Evolutionary conservation across 2,329 filamentous ascomycete species (phyloP), one percentile per base, ranked within the genome.

Genomic region (Paraconiothyrium sp.): DNA sequence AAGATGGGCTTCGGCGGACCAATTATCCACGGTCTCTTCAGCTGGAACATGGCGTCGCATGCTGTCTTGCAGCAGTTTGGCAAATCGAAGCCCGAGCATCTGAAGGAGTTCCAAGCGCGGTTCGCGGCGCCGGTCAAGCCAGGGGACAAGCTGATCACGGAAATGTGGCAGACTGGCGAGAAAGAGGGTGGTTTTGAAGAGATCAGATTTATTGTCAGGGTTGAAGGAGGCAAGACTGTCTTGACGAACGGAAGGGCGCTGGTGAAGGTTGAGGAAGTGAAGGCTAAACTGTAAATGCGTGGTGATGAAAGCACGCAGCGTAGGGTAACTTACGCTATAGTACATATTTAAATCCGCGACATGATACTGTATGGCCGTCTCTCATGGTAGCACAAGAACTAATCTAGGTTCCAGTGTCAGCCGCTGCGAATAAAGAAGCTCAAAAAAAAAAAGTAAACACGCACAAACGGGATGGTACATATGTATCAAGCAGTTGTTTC

Each of bases 1-100:
- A 90, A 93, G 82, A 97, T 97, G 92, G 93, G 94, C 62, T 97
- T 97, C 70, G 92, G 92, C 32, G 93, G 93, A 37, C 84, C 88
- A 69, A 97, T 97, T 78, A 91, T 97, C 77, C 93, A 97, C 81
- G 94, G 94, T 22, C 84, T 97, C 49, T 97, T 90, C 82, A 92
- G 89, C 70, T 97, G 92, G 90, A 97, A 97, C 82, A 87, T 87
- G 60, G 87, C 91, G 1, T 87, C 87, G 16, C 92, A 94, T 73
- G 89, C 86, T 32, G 82, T 97, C 61, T 82, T 97, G 58, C 86
- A 91, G 78, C 81, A 86, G 43, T 83, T 97, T 22, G 93, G 92
- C 49, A 90, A 85, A 50, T 90, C 90, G 77, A 87, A 97, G 74
- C 91, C 93, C 1, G 86, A 86, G 67, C 96, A 94, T 73, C 84